These are phyloP conservation scores for Neofusicoccum umdonicola DNA, from an alignment of 2,329 filamentous ascomycete species.

Conservation along the genomic window DNA sequence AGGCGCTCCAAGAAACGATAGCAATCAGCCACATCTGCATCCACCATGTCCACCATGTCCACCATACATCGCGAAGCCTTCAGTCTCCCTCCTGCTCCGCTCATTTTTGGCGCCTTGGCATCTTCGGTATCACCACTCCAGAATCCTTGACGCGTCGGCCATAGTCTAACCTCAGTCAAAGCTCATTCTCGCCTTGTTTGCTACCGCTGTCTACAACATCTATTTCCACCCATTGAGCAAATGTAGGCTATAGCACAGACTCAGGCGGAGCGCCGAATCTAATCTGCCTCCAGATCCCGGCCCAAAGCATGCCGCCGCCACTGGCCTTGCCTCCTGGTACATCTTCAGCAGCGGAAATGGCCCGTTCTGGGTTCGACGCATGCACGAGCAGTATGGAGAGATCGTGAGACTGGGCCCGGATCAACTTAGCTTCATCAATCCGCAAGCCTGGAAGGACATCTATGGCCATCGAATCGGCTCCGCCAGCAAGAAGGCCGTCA, in stretches of 20 bases:
- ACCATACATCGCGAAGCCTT: too few relatives aligned
- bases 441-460: slow-evolving; percentile 18
- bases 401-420: slow-evolving; percentile 15
- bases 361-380: not conserved
- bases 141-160: too few relatives aligned
- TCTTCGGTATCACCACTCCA: too few relatives aligned
- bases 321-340: slow-evolving; percentile 28
- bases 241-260: slow-evolving; percentile 16
- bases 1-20: too few relatives aligned
- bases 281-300: slow-evolving; percentile 33
- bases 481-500: not conserved
- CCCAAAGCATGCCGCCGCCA: slow-evolving; percentile 34
- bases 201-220: slow-evolving; percentile 34
- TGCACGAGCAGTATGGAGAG: slow-evolving; percentile 22
- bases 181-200: not conserved
- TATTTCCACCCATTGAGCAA: slow-evolving; percentile 45
- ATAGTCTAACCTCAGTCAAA: not conserved
- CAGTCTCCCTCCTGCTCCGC: too few relatives aligned
- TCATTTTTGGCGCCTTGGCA: too few relatives aligned
- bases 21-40: too few relatives aligned
- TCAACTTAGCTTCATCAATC: slow-evolving; percentile 8
- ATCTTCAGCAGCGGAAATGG: too few relatives aligned
- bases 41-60: too few relatives aligned
- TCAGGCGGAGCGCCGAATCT: too few relatives aligned
- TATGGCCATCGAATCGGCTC: slow-evolving; percentile 17